Evolutionary conservation across 441 rosid genomes (phyloP).

Genomic region (Pelargonium myrrhifolium): DNA sequence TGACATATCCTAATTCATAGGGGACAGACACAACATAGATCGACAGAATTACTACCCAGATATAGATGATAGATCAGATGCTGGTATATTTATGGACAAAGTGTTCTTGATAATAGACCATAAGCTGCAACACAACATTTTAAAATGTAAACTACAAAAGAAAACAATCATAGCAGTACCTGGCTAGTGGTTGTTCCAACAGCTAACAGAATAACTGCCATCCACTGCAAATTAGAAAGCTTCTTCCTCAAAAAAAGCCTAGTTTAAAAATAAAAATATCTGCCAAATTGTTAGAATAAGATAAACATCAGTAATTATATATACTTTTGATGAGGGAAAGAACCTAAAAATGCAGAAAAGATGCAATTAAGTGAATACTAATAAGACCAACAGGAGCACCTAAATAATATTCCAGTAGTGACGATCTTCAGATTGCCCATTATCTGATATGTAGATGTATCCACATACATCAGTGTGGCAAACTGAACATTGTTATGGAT

Average conservation of each 20-base stretch:
- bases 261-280: not conserved
- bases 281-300: not conserved
- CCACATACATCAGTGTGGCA: constrained; percentile 16
- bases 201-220: no score
- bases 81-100: not conserved
- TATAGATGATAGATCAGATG: not conserved
- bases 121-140: no score
- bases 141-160: no score
- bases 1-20: not conserved
- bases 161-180: no score
- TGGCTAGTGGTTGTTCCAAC: no score
- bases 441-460: constrained; percentile 18
- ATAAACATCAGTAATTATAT: not conserved
- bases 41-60: not conserved
- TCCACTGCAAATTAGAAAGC: no score
- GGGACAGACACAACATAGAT: not conserved
- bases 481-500: constrained; percentile 18
- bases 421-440: constrained; percentile 22
- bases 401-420: constrained; percentile 16
- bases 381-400: not conserved
- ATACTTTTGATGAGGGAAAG: no score
- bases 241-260: no score
- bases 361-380: not conserved
- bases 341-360: no score
- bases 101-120: no score